Evolutionary conservation across 2,329 filamentous ascomycete genomes (phyloP), one percentile per base, ranked within the genome.

Genomic region (Exophiala sideris): DNA sequence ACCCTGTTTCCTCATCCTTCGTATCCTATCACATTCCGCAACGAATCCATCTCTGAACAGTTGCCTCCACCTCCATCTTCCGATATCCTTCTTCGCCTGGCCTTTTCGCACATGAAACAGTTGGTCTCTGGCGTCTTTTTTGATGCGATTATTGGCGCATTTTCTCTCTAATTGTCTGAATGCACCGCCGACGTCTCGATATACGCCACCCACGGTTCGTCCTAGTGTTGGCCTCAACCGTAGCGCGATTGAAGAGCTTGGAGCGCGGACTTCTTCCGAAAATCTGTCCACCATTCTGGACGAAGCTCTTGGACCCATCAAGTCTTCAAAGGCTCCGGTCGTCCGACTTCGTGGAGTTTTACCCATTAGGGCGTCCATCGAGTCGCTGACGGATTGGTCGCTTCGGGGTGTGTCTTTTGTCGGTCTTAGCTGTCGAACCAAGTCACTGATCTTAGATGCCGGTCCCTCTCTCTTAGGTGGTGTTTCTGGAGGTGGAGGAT

Each of bases 1-100:
- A 10, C 74, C 74, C 65, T 77, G 74, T 16, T 65, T 66, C 59
- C 70, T 70, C 73, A 77, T 73, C 49, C 67, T 67, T 61, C 73
- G 64, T 51, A 76, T 73, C 63, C 70, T 69, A 39, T 51, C 60
- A 56, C 75, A 70, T 51, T 73, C 75, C 40, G 67, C 61, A 52
- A 69, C 56, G 60, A 76, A 76, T 10, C 72, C 74, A 46, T 68
- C 70, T 60, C 70, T 71, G 57, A 77, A 77, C 63, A 75, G 54
- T 54, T 65, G 70, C 63, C 71, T 69, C 74, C 74, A 77, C 53
- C 73, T 63, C 52, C 62, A 45, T 50, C 66, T 68, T 51, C 66
- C 65, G 57, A 70, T 35, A 50, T 71, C 62, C 70, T 76, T 77
- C 47, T 60, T 67, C 62, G 65, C 51, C 68, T 71, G 69, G 35